These are phyloP conservation scores for Hyphochytrium catenoides DNA, from an alignment of 352 stramenopile species.

Conservation along the genomic window DNA sequence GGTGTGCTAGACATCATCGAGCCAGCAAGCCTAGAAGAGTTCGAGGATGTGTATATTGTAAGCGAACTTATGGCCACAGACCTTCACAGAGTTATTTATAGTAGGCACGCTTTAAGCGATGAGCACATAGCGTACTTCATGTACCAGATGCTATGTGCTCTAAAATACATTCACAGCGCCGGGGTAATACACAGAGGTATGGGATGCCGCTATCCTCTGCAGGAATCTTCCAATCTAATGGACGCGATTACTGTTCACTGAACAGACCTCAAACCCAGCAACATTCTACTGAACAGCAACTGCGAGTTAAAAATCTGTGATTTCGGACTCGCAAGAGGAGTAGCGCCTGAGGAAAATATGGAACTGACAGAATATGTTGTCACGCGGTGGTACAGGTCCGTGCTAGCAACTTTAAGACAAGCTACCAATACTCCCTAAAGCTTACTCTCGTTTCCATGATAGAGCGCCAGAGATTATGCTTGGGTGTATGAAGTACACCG, in stretches of 20 bases:
- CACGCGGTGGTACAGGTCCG: constrained; percentile 36
- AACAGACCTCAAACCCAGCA: constrained; percentile 95
- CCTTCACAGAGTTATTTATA: constrained; percentile 68
- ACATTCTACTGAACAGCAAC: constrained; percentile 83
- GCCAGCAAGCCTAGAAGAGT: constrained; percentile 26
- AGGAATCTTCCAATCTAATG: no score
- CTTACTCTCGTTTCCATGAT: no score
- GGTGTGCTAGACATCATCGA: constrained; percentile 51
- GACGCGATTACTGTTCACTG: no score
- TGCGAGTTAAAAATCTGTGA: constrained; percentile 71
- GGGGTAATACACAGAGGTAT: constrained; percentile 83
- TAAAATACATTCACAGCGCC: constrained; percentile 76
- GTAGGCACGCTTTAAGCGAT: constrained; percentile 42
- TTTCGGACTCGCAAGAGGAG: constrained; percentile 48
- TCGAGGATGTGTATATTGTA: constrained; percentile 69
- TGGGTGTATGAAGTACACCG: constrained; percentile 58
- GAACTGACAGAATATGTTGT: constrained; percentile 56
- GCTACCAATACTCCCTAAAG: no score
- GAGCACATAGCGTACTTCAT: constrained; percentile 69
- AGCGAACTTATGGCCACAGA: constrained; percentile 71
- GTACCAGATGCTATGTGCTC: constrained; percentile 66
- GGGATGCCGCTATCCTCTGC: no score
- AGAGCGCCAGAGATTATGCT: constrained; percentile 42
- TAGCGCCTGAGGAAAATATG: constrained; percentile 40
- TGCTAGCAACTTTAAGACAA: no score